phyloP scores from a whole-genome alignment of 2,329 filamentous ascomycete genomes.

The Neopestalotiopsis sp. region DNA sequence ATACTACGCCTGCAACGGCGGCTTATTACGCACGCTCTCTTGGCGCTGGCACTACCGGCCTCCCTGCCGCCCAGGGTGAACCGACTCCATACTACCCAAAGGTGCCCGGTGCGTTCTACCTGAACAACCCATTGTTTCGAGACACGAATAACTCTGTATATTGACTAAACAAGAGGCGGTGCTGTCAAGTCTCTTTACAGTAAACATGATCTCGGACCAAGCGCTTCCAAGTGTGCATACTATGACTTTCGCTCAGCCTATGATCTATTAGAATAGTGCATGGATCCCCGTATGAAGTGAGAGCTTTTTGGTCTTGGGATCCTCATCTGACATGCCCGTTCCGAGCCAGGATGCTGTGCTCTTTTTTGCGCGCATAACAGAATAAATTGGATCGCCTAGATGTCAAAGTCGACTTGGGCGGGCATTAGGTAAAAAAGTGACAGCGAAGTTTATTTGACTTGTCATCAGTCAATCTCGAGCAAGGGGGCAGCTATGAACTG shows the following conservation, averaged over 20 bases:
- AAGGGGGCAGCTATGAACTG: too few relatives aligned
- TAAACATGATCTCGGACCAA: not conserved
- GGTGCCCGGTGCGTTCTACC: not conserved
- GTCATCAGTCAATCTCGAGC: too few relatives aligned
- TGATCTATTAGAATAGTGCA: not conserved
- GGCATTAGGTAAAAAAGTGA: not conserved
- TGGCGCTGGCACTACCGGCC: not conserved
- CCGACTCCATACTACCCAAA: not conserved
- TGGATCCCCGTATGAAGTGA: not conserved
- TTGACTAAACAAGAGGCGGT: not conserved
- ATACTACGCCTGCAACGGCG: conserved; percentile 1
- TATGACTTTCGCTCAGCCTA: not conserved
- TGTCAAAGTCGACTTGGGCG: not conserved
- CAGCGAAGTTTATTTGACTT: not conserved
- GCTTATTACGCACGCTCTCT: not conserved
- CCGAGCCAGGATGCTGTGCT: too few relatives aligned
- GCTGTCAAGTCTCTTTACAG: not conserved
- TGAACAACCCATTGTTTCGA: not conserved
- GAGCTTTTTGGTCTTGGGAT: not conserved
- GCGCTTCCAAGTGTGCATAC: not conserved
- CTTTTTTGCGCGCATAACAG: not conserved
- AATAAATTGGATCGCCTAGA: not conserved
- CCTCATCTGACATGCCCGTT: too few relatives aligned
- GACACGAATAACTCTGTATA: not conserved
- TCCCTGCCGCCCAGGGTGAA: not conserved